Conservation (phyloP, 2,329 filamentous ascomycete genomes). For the Aspergillus arachidicola region DNA sequence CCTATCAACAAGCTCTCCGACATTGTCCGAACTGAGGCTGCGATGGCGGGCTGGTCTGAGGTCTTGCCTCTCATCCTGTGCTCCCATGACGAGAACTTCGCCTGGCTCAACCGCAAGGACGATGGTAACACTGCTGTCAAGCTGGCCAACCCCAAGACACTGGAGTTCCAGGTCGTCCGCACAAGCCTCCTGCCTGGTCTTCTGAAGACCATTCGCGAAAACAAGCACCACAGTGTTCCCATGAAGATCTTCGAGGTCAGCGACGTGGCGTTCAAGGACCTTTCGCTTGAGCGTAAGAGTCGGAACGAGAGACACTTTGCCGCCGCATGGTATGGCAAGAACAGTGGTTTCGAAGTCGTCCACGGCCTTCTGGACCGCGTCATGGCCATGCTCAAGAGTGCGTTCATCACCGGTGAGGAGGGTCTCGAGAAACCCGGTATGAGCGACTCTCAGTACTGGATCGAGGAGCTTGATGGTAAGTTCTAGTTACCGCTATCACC, state of each 20-base stretch:
- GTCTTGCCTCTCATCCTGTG: constrained; percentile 95
- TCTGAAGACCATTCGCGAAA: constrained; percentile 90
- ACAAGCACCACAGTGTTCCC: constrained; percentile 83
- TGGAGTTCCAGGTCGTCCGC: constrained; percentile 90
- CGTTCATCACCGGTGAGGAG: constrained; percentile 77
- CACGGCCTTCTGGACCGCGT: constrained; percentile 91
- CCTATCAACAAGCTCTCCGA: constrained; percentile 93
- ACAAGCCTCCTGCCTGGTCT: constrained; percentile 84
- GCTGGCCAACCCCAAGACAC: constrained; percentile 89
- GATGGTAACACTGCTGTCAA: constrained; percentile 80
- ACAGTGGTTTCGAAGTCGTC: constrained; percentile 90
- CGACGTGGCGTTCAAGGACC: constrained; percentile 90
- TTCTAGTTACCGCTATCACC: constrained; percentile 12
- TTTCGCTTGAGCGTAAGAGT: constrained; percentile 76
- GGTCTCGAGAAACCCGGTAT: constrained; percentile 63
- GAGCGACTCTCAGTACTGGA: constrained; percentile 78
- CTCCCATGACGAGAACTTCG: constrained; percentile 98
- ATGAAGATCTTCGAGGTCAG: constrained; percentile 92
- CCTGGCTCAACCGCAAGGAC: constrained; percentile 87
- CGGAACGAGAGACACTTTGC: constrained; percentile 94
- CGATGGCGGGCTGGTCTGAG: constrained; percentile 94
- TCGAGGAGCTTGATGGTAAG: constrained; percentile 81
- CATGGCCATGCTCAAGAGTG: constrained; percentile 85
- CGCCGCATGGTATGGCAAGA: constrained; percentile 94
- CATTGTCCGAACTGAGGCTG: constrained; percentile 84